Conservation (phyloP, 345 rosid genomes). For the Noccaea bulbosa region DNA sequence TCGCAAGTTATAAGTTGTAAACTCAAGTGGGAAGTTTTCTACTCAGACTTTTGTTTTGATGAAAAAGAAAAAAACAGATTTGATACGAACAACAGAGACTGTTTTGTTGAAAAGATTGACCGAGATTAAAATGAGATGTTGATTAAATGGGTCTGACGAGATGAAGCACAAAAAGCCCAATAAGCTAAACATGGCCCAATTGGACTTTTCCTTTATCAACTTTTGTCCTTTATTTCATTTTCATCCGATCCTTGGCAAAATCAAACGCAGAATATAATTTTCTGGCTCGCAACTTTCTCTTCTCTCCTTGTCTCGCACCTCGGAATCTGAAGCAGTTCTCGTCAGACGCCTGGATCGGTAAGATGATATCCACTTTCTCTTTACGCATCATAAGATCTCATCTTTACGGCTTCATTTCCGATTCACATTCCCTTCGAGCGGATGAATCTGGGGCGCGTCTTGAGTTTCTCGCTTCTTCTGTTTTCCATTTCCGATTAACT, state of each 20-base stretch:
- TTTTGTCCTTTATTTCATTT: not conserved
- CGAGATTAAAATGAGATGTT: too few species aligned
- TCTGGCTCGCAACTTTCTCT: slow-evolving; percentile 27
- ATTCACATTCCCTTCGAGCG: slow-evolving; percentile 20
- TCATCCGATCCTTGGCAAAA: not conserved
- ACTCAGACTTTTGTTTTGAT: slow-evolving; percentile 15
- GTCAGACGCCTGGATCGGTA: slow-evolving; percentile 39
- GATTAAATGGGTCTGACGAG: too few species aligned
- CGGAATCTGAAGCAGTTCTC: slow-evolving; percentile 40
- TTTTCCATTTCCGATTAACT: slow-evolving; percentile 1
- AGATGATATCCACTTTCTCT: slow-evolving; percentile 20
- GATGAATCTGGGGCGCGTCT: slow-evolving; percentile 20
- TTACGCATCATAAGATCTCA: slow-evolving; percentile 22
- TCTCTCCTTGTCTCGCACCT: slow-evolving; percentile 25
- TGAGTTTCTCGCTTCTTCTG: slow-evolving; percentile 9
- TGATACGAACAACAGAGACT: not conserved
- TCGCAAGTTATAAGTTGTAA: not conserved
- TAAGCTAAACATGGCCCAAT: slow-evolving; percentile 18
- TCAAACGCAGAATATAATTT: slow-evolving; percentile 24
- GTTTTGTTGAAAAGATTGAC: slow-evolving; percentile 18
- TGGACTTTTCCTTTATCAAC: not conserved
- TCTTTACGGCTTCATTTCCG: slow-evolving; percentile 3
- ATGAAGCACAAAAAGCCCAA: slow-evolving; percentile 15
- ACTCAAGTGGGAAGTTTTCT: not conserved
- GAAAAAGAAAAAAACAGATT: not conserved